Evolutionary conservation across 768 basidiomycete genomes (phyloP), one percentile per base, ranked within the genome.

Genomic region (Auricularia sp.): DNA sequence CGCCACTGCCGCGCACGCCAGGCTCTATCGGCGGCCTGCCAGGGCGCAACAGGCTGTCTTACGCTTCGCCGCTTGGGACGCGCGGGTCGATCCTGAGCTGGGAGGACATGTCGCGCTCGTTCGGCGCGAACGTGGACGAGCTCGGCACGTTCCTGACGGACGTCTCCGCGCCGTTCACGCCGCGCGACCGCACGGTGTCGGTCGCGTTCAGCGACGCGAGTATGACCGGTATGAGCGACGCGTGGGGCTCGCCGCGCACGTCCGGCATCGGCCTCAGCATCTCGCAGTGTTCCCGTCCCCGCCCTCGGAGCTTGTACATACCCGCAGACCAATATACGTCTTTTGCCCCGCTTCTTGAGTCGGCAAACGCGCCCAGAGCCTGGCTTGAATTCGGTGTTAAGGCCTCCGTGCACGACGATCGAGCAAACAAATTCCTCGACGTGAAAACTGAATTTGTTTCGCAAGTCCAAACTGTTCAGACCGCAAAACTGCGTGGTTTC

Each of bases 81-180:
- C 56, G 56, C 23, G 56, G 56, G 12, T 58, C 56, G 29, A 58
- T 58, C 34, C n/a, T 58, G 14, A 23, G 21, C n/a, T 58, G 56
- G 56, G 56, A 58, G 56, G 56, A 58, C 34, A 58, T 58, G 56
- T 58, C 56, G 56, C 56, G 56, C 56, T 58, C 56, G n/a, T 58
- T 58, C 21, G 21, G 51, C 51, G 18, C 16, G 6, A 53, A 58
- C 12, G 34, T 34, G 12, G 56, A 58, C 23, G 56, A 58, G 21
- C 56, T 58, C 34, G 56, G 56, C 12, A 58, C 29, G 56, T 34
- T 21, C 29, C 21, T 58, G 10, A 34, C 56, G 29, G 34, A 58
- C 7, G 29, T 58, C 29, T 11, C 23, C 34, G 56, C 56, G 8
- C 56, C 56, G 10, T 58, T 58, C 21, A 58, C 56, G 16, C 56